Evolutionary conservation across 306 rosid species (phyloP).

Genomic region (Fagus crenata): DNA sequence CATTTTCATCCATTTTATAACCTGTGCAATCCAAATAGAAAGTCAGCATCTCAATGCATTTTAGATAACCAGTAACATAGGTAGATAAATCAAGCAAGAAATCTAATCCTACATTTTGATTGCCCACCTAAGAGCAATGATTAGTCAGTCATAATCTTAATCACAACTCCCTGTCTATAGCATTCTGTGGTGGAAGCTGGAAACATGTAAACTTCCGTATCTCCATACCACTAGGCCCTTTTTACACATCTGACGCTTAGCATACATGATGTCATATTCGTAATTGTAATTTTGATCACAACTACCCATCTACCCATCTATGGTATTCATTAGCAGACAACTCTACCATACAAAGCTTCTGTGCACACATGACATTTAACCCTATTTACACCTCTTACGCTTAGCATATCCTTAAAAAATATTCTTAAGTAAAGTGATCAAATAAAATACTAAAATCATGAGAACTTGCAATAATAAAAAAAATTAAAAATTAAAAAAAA

Average conservation of each 20-base stretch:
- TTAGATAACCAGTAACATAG: neutral
- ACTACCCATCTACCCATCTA: neutral
- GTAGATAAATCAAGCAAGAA: neutral
- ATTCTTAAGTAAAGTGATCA: neutral
- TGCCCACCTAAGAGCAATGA: neutral
- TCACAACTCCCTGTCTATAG: neutral
- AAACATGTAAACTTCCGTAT: neutral
- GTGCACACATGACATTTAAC: neutral
- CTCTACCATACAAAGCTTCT: neutral
- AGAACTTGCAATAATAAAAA: neutral
- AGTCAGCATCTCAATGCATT: conserved; percentile 34
- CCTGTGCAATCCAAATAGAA: conserved; percentile 49
- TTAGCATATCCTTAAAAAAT: neutral
- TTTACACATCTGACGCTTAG: neutral
- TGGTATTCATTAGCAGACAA: neutral
- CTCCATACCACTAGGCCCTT: neutral
- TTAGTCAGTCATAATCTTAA: neutral
- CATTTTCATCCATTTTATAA: conserved; percentile 70
- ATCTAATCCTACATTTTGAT: conserved; percentile 12
- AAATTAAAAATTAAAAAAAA: no score
- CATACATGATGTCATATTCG: neutral
- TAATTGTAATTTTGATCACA: neutral
- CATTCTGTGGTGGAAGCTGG: neutral
- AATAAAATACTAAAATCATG: neutral
- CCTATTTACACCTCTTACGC: conserved; percentile 2